Percentiles rank a stretch among this genome's conserved stretches.
These are phyloP conservation scores for Mucor plumbeus DNA, from an alignment of 371 early-diverging fungal genomes.

Conservation along the genomic window DNA sequence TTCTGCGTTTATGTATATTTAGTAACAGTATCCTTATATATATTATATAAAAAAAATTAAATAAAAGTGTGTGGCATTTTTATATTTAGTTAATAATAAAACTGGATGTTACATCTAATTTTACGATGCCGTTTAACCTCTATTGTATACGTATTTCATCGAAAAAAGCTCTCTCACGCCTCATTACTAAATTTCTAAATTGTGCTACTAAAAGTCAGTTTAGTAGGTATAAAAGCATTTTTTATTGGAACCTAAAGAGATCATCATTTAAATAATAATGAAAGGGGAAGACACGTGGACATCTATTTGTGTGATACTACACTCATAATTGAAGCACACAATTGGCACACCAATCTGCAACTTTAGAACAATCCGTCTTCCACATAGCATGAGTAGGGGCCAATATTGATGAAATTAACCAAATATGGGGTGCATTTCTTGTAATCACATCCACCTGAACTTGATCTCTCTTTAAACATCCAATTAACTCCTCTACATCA, in stretches of 20 bases:
- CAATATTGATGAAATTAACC: conserved; percentile 27
- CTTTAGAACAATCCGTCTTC: conserved; percentile 19
- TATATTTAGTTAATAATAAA: too few species aligned
- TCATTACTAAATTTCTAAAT: background rate
- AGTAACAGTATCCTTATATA: too few species aligned
- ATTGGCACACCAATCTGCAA: conserved; percentile 31
- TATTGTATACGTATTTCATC: background rate
- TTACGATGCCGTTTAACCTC: conserved; percentile 4
- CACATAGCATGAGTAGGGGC: conserved; percentile 23
- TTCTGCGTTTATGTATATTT: background rate
- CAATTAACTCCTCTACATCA: conserved; percentile 31
- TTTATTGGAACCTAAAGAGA: background rate
- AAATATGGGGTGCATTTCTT: conserved; percentile 36
- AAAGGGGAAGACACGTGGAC: background rate
- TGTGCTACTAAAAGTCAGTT: background rate
- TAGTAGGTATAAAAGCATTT: background rate
- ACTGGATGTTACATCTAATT: background rate
- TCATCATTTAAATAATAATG: background rate
- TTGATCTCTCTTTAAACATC: conserved; percentile 23
- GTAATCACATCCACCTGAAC: conserved; percentile 37
- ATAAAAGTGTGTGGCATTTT: too few species aligned
- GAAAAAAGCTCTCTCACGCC: conserved; percentile 1
- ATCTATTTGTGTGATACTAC: background rate
- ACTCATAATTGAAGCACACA: conserved; percentile 5
- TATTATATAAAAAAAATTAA: background rate